Percentiles rank a stretch among this genome's conserved stretches.
phyloP scores from a whole-genome alignment of 495 filamentous ascomycete species.

The Aspergillus cristatus region DNA sequence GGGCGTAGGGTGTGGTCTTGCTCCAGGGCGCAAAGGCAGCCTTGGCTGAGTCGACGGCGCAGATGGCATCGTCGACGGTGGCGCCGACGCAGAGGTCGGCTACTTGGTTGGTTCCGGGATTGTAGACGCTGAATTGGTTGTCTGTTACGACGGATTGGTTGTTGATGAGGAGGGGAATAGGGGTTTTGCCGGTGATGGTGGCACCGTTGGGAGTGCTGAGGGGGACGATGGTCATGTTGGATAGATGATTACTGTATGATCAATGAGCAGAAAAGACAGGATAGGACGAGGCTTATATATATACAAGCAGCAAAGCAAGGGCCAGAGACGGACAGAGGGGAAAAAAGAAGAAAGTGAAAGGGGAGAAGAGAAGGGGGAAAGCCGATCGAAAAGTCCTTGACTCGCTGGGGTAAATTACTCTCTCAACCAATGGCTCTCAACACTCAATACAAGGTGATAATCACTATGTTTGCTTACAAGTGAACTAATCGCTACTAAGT shows the following conservation, averaged over 20 bases:
- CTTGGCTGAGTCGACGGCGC: conserved; percentile 48
- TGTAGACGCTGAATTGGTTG: conserved; percentile 56
- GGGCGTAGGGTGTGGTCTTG: conserved; percentile 47
- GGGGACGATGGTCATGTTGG: no score
- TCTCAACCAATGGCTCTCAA: no score
- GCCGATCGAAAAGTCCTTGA: no score
- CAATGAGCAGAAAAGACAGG: no score
- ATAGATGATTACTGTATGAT: no score
- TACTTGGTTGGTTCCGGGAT: conserved; percentile 52
- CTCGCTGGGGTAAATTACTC: no score
- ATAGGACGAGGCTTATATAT: neutral
- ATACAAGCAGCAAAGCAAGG: neutral
- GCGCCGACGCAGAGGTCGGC: conserved; percentile 55
- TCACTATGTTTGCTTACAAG: no score
- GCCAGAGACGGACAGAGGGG: neutral
- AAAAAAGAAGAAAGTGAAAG: neutral
- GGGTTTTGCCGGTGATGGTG: conserved; percentile 10
- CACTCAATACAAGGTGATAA: no score
- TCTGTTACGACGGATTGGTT: conserved; percentile 54
- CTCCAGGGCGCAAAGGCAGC: conserved; percentile 66
- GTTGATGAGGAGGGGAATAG: conserved; percentile 64
- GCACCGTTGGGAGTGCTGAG: neutral
- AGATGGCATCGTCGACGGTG: conserved; percentile 49
- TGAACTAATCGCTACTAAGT: no score
- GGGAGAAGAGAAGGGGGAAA: no score